A percentile compares a stretch with the other conserved stretches of the same genome.
These are phyloP conservation scores for Cyberlindnera veronae DNA, from an alignment of 805 yeast species.

Conservation along the genomic window DNA sequence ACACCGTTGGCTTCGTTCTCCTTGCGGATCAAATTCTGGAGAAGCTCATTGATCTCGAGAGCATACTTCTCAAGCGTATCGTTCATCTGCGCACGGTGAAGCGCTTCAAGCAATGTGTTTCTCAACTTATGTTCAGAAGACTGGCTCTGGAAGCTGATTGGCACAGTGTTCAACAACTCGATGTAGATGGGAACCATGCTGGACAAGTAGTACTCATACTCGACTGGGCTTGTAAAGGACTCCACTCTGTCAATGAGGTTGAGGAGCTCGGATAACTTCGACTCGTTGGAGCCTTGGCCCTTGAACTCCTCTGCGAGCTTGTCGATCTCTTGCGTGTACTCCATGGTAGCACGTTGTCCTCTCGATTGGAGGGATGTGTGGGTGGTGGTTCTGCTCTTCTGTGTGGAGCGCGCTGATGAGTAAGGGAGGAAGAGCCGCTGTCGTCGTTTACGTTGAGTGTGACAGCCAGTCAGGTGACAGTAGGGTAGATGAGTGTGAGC, in stretches of 20 bases:
- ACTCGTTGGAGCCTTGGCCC: constrained; percentile 51
- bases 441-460: not conserved
- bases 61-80: constrained; percentile 77
- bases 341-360: constrained; percentile 24
- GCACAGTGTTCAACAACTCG: constrained; percentile 59
- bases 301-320: constrained; percentile 60
- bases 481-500: not conserved
- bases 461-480: not conserved
- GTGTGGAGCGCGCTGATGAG: not conserved
- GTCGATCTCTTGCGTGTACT: constrained; percentile 52
- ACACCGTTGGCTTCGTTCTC: constrained; percentile 98
- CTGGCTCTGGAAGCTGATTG: constrained; percentile 62
- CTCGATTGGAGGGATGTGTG: constrained; percentile 1
- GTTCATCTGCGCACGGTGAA: constrained; percentile 79
- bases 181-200: constrained; percentile 69
- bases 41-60: constrained; percentile 49
- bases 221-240: constrained; percentile 74
- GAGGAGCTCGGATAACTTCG: constrained; percentile 65
- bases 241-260: constrained; percentile 88
- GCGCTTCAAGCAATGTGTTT: constrained; percentile 68
- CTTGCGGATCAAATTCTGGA: constrained; percentile 55
- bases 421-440: not conserved
- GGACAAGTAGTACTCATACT: constrained; percentile 72
- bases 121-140: constrained; percentile 78
- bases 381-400: not conserved